Evolutionary conservation across 768 basidiomycete species (phyloP), one percentile per base, ranked within the genome.

Genomic region (Suillus bovinus): DNA sequence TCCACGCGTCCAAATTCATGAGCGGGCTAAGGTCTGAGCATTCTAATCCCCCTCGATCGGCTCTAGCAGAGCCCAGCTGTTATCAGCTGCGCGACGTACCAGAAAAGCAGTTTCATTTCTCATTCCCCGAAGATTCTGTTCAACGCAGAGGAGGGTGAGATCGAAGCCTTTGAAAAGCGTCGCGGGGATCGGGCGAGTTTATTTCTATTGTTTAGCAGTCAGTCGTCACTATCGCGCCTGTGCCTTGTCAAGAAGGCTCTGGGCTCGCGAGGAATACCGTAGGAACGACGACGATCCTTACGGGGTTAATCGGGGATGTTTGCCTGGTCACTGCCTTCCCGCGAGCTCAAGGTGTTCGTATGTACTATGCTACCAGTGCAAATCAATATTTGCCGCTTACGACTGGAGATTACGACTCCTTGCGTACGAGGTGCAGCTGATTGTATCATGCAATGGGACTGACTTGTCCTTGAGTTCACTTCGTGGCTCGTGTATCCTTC

Each of bases 21-120:
- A 89, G 86, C 87, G 86, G 89, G 88, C 83, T 80, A 90, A 90
- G 87, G 88, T 89, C 87, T 87, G 88, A 89, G 87, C 75, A 82
- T 85, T 84, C 69, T 63, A 84, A 77, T 84, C 84, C 83, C 81
- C 82, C 81, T 80, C 61, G 83, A 84, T 81, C 68, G 85, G 76
- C 82, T 78, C 84, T 84, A 80, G 85, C 83, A 67, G 88, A 79
- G 82, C 74, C 85, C 78, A 76, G 81, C 76, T 77, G 74, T 82
- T 82, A 87, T 69, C 71, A 68, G 77, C 79, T 78, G 77, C 84
- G 81, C 82, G 80, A 74, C 85, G 82, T 83, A 90, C 86, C 86
- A 88, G 87, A 87, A 83, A 90, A 75, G 65, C 78, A 76, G 67
- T 69, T 7, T 31, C 67, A 67, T 62, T 66, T 63, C n/a, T 69